Evolutionary conservation across 2,329 filamentous ascomycete species (phyloP).

Genomic region (Botrytis fragariae): DNA sequence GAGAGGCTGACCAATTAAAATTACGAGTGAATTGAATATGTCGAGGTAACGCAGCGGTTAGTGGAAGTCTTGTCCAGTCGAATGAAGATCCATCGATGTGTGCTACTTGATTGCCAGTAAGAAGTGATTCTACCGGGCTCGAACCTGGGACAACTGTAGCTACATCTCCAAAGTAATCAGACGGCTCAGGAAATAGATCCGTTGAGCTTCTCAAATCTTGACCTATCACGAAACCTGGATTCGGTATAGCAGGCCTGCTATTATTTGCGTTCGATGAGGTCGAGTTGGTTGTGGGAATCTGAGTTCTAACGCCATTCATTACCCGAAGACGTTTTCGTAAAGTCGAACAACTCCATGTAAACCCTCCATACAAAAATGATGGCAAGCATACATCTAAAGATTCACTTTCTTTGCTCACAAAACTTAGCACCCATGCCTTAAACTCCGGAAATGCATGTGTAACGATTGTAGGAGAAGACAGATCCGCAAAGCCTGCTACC

Average conservation of each 20-base stretch:
- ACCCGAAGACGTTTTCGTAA: slow-evolving; percentile 67
- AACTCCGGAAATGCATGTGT: slow-evolving; percentile 58
- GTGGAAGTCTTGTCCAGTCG: slow-evolving; percentile 75
- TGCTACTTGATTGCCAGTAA: background rate
- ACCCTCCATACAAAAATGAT: slow-evolving; percentile 60
- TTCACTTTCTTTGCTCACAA: slow-evolving; percentile 51
- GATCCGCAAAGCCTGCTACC: slow-evolving; percentile 32
- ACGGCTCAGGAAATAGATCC: background rate
- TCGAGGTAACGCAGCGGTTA: slow-evolving; percentile 59
- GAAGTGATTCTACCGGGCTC: background rate
- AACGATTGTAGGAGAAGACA: slow-evolving; percentile 38
- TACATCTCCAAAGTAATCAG: slow-evolving; percentile 35
- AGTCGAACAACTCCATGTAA: slow-evolving; percentile 69
- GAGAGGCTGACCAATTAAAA: slow-evolving; percentile 70
- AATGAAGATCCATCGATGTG: slow-evolving; percentile 46
- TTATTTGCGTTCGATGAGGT: background rate
- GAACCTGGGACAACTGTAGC: slow-evolving; percentile 19
- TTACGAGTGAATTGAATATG: slow-evolving; percentile 73
- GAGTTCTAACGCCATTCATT: slow-evolving; percentile 53
- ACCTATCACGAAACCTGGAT: background rate
- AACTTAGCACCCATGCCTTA: slow-evolving; percentile 65
- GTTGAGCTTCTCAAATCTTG: background rate
- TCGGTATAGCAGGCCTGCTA: background rate
- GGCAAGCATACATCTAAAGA: slow-evolving; percentile 52
- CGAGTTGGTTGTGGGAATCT: background rate